Evolutionary conservation across 1,284 basidiomycete genomes (phyloP).

Genomic region (Bondarzewia mesenterica): DNA sequence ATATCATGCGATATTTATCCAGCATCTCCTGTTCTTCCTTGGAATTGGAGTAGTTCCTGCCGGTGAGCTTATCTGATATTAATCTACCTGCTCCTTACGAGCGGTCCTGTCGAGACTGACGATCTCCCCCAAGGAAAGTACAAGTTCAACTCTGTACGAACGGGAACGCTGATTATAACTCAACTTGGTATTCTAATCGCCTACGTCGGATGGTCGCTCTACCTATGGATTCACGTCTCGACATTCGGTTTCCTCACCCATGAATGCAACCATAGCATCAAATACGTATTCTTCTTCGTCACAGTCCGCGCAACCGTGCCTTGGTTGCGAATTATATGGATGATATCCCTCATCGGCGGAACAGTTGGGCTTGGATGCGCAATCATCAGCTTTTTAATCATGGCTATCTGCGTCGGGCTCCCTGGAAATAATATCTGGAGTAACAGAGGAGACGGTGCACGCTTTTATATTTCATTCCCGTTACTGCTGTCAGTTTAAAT

Average conservation of each 20-base stretch:
- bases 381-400: neutral
- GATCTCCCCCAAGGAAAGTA: slow-evolving; percentile 11
- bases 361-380: neutral
- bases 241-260: neutral
- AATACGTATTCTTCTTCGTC: slow-evolving; percentile 9
- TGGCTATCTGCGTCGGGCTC: neutral
- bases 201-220: slow-evolving; percentile 8
- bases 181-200: neutral
- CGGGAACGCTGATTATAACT: neutral
- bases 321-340: slow-evolving; percentile 9
- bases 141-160: slow-evolving; percentile 1
- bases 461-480: neutral
- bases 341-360: slow-evolving; percentile 3
- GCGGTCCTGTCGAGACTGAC: neutral
- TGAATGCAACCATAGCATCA: slow-evolving; percentile 7
- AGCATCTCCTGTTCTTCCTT: slow-evolving; percentile 10
- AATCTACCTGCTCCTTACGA: neutral
- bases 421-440: neutral
- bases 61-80: slow-evolving; percentile 1
- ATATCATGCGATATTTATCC: slow-evolving; percentile 9
- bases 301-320: slow-evolving; percentile 4
- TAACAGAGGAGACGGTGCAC: neutral
- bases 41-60: neutral
- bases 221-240: slow-evolving; percentile 3
- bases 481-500: slow-evolving; percentile 6